Conservation (phyloP, 345 rosid genomes). For the Arabidopsis arenosa region DNA sequence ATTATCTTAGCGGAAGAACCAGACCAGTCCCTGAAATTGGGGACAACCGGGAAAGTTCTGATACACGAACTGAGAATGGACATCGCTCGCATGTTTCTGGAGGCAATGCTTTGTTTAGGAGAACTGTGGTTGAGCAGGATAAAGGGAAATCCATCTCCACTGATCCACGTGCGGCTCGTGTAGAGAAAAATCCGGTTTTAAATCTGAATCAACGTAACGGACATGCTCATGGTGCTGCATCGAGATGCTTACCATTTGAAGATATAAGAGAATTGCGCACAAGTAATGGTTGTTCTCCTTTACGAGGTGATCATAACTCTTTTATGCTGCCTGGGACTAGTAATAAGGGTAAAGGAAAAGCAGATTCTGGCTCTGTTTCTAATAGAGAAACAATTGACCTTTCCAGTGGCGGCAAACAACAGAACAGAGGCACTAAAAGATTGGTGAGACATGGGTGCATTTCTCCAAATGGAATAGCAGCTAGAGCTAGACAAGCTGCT, state of each 20-base stretch:
- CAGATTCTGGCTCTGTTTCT: conserved; percentile 47
- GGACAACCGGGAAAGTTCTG: conserved; percentile 38
- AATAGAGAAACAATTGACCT: conserved; percentile 51
- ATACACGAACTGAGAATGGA: conserved; percentile 42
- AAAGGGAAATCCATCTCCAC: conserved; percentile 50
- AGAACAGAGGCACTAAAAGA: conserved; percentile 55
- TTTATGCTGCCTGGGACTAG: conserved; percentile 41
- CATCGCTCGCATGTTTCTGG: conserved; percentile 34
- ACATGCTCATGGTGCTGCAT: conserved; percentile 39
- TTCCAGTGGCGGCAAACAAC: conserved; percentile 47
- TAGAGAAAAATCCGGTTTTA: conserved; percentile 40
- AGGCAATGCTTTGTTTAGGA: conserved; percentile 57
- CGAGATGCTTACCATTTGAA: conserved; percentile 42
- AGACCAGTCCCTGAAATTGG: conserved; percentile 47
- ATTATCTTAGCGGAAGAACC: conserved; percentile 39
- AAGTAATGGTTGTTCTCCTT: conserved; percentile 42
- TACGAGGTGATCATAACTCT: conserved; percentile 40
- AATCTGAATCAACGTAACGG: conserved; percentile 43
- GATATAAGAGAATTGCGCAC: conserved; percentile 37
- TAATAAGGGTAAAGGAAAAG: conserved; percentile 69
- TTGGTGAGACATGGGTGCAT: conserved; percentile 93
- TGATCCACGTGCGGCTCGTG: conserved; percentile 36
- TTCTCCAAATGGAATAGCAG: conserved; percentile 70
- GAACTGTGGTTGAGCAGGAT: conserved; percentile 44
- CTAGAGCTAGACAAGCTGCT: conserved; percentile 53